These are phyloP conservation scores for Geotrichum histeridarum DNA, from an alignment of 1,139 yeast species.

Conservation along the genomic window DNA sequence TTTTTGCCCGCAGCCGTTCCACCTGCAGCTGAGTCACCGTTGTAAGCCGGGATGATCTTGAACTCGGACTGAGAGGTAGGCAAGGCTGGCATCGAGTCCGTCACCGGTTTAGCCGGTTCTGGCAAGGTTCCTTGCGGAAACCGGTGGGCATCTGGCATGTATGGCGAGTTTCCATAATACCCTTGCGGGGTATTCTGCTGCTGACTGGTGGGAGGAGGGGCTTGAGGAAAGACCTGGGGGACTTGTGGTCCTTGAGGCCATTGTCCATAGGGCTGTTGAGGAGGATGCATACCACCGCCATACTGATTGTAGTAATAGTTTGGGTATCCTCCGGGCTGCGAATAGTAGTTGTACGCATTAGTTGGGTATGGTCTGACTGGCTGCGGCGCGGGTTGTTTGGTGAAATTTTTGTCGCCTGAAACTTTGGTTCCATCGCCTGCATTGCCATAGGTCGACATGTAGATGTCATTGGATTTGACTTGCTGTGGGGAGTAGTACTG, in stretches of 20 bases:
- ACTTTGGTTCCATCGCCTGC: conserved; percentile 10
- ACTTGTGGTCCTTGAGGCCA: neutral
- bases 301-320: conserved; percentile 1
- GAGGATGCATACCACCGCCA: neutral
- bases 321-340: neutral
- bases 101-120: neutral
- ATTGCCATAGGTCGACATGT: conserved; percentile 9
- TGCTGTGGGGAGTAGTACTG: neutral
- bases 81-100: neutral
- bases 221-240: neutral
- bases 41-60: neutral
- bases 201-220: neutral
- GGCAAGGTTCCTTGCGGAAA: neutral
- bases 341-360: conserved; percentile 3
- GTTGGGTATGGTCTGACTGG: neutral
- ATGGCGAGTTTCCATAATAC: neutral
- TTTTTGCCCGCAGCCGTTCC: neutral
- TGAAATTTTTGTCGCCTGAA: neutral
- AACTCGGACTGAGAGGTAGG: neutral
- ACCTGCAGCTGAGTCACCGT: neutral
- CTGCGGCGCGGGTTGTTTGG: neutral
- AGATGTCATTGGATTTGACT: conserved; percentile 4
- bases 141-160: neutral
- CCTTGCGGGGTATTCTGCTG: neutral
- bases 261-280: neutral